A percentile compares a stretch with the other conserved stretches of the same genome.
These are phyloP conservation scores for Glaciozyma antarctica DNA, from an alignment of 768 basidiomycete species.

Conservation along the genomic window DNA sequence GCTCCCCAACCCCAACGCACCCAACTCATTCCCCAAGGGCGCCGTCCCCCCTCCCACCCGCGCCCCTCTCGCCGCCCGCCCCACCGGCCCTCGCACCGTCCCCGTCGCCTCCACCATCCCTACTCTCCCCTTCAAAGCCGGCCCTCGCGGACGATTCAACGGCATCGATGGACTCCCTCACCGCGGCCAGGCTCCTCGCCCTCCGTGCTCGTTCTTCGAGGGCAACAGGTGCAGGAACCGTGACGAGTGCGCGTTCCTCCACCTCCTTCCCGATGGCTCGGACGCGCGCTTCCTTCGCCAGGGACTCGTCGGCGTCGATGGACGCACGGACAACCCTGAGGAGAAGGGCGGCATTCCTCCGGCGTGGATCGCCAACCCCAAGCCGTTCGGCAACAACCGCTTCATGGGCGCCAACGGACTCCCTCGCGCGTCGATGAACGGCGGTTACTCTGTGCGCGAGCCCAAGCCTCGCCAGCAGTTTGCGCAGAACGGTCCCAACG, in stretches of 20 bases:
- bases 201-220: constrained; percentile 33
- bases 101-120: neutral
- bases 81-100: neutral
- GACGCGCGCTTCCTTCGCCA: constrained; percentile 26
- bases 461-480: neutral
- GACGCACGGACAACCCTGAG: constrained; percentile 23
- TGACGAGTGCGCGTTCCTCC: constrained; percentile 30
- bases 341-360: constrained; percentile 25
- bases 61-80: constrained; percentile 1
- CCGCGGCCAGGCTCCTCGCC: constrained; percentile 7
- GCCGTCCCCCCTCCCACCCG: neutral
- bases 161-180: constrained; percentile 1
- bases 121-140: neutral
- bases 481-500: neutral
- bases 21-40: neutral
- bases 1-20: neutral
- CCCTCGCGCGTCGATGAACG: constrained; percentile 6
- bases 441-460: constrained; percentile 13
- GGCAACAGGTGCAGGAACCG: constrained; percentile 33
- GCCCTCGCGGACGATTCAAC: neutral
- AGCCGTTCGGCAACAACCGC: neutral
- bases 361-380: constrained; percentile 11
- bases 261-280: constrained; percentile 25
- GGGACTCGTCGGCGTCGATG: constrained; percentile 25
- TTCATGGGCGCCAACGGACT: neutral